Percentiles rank a stretch among this genome's conserved stretches.
phyloP scores from a whole-genome alignment of 1,284 basidiomycete species.

The Agroathelia rolfsii region DNA sequence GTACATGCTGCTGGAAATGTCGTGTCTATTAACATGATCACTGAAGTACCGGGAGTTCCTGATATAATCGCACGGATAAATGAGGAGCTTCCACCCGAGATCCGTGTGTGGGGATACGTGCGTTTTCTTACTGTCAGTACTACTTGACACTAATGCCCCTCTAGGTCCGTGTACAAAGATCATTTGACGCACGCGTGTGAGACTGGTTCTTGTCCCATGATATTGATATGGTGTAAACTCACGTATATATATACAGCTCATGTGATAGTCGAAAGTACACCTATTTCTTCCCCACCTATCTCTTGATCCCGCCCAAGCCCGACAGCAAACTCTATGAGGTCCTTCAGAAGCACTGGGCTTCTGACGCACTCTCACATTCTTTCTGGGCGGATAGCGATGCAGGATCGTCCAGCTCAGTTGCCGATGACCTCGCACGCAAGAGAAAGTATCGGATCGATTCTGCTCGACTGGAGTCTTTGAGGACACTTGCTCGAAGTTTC shows the following conservation, averaged over 20 bases:
- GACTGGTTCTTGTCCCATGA: conserved; percentile 20
- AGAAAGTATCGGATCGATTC: conserved; percentile 55
- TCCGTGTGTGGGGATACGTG: conserved; percentile 88
- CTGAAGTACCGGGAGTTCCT: conserved; percentile 58
- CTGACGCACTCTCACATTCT: conserved; percentile 20
- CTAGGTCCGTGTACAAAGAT: conserved; percentile 75
- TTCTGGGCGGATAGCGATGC: conserved; percentile 38
- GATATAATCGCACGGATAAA: conserved; percentile 78
- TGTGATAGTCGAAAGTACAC: conserved; percentile 96
- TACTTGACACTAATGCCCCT: background rate
- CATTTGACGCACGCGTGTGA: conserved; percentile 84
- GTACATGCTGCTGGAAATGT: conserved; percentile 96
- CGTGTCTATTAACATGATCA: conserved; percentile 86
- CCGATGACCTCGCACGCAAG: conserved; percentile 55
- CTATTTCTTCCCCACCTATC: conserved; percentile 92
- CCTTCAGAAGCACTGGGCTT: conserved; percentile 29
- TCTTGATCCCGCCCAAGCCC: conserved; percentile 86
- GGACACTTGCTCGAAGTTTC: conserved; percentile 52
- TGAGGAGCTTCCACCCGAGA: conserved; percentile 77
- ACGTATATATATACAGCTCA: conserved; percentile 34
- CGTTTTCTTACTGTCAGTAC: too few relatives aligned
- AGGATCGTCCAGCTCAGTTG: conserved; percentile 29
- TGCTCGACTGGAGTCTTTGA: conserved; percentile 47
- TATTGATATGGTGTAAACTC: too few relatives aligned
- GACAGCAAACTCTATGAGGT: conserved; percentile 50